Percentiles rank a stretch among this genome's conserved stretches.
Evolutionary conservation across 148 eudicot genomes (phyloP).

Genomic region (Spergularia marina): DNA sequence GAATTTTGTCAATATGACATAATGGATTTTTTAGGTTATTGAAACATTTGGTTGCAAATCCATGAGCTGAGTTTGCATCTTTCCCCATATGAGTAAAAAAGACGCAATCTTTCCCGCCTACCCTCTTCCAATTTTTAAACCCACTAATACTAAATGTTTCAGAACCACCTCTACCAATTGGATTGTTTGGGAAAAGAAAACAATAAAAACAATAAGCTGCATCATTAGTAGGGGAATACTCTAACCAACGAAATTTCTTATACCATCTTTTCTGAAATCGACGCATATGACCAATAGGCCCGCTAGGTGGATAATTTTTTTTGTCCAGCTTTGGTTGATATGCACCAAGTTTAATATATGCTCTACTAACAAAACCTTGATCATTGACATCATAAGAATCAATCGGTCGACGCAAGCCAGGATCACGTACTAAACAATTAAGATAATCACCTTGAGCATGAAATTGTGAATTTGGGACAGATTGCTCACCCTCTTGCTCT

Average conservation of each 20-base stretch:
- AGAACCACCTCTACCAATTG: background rate
- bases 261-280: background rate
- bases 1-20: background rate
- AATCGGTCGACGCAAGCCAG: no score
- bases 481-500: no score
- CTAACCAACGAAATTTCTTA: constrained; percentile 5
- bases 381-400: no score
- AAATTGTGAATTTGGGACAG: no score
- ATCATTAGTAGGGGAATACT: constrained; percentile 16
- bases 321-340: no score
- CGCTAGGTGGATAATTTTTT: no score
- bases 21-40: background rate
- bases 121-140: background rate
- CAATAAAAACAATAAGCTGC: constrained; percentile 13
- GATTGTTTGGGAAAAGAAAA: background rate
- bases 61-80: background rate
- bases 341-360: no score
- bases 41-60: background rate
- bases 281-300: no score
- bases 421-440: no score
- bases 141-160: background rate
- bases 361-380: no score
- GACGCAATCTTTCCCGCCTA: background rate
- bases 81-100: background rate
- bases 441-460: no score